phyloP scores from a whole-genome alignment of 768 basidiomycete species.

The Cantharellus anzutake region DNA sequence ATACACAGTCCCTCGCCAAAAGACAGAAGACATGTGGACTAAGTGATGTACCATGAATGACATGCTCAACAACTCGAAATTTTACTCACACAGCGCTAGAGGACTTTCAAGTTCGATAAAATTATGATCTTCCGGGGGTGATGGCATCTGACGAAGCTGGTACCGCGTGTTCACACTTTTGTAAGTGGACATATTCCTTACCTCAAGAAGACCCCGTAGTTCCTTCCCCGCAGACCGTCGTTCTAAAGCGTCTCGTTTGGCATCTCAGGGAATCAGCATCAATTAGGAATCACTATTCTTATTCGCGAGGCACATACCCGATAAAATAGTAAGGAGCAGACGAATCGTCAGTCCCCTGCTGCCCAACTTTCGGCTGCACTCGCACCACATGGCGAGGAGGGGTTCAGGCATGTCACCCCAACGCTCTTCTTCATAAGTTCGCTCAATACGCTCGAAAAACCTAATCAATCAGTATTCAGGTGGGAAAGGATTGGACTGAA shows the following conservation, averaged over 20 bases:
- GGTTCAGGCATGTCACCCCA: conserved; percentile 62
- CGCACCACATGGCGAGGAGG: conserved; percentile 62
- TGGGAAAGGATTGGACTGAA: not conserved
- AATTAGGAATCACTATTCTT: not conserved
- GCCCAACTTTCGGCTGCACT: conserved; percentile 59
- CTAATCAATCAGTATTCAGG: conserved; percentile 20
- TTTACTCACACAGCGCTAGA: conserved; percentile 26
- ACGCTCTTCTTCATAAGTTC: conserved; percentile 67
- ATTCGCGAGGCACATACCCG: conserved; percentile 28
- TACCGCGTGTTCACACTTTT: no score
- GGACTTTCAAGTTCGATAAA: conserved; percentile 41
- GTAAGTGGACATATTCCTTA: not conserved
- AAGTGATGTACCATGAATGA: not conserved
- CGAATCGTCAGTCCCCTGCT: conserved; percentile 59
- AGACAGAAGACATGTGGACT: conserved; percentile 52
- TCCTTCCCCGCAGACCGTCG: not conserved
- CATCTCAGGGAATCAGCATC: not conserved
- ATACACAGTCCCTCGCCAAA: conserved; percentile 47
- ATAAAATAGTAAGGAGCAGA: conserved; percentile 61
- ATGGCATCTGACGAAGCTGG: no score
- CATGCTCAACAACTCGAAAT: no score
- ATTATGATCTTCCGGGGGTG: conserved; percentile 19
- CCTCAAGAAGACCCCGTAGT: not conserved
- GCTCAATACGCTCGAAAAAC: conserved; percentile 85
- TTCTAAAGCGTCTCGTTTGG: not conserved